Evolutionary conservation across 2,329 filamentous ascomycete genomes (phyloP).

Genomic region (Exserohilum rostratum): DNA sequence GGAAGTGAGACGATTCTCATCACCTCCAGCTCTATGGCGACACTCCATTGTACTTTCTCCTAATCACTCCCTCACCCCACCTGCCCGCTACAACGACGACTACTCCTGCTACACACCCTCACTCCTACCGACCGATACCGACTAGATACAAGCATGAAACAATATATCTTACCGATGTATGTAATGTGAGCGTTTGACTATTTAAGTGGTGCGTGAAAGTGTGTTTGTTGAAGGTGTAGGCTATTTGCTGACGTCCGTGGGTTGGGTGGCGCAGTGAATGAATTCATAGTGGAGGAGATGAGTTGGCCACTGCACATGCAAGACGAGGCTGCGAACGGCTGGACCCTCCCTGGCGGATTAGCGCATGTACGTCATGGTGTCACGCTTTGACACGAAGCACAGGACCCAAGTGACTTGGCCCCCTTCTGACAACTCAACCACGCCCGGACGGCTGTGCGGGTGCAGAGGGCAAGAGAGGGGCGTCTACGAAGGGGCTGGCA

Average conservation of each 20-base stretch:
- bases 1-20: constrained; percentile 21
- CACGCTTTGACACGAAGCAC: constrained; percentile 11
- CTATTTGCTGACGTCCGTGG: no score
- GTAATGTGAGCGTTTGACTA: not conserved
- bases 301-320: constrained; percentile 2
- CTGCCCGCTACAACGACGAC: constrained; percentile 3
- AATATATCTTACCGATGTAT: constrained; percentile 15
- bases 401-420: constrained; percentile 2
- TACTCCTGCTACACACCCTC: constrained; percentile 11
- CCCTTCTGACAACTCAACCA: not conserved
- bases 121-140: constrained; percentile 13
- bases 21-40: constrained; percentile 13
- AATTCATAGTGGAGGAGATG: not conserved
- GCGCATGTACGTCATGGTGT: constrained; percentile 15
- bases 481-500: no score
- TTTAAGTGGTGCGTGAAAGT: no score
- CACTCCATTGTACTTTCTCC: constrained; percentile 16
- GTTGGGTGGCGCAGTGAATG: not conserved
- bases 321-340: constrained; percentile 13
- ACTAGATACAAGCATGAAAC: constrained; percentile 15
- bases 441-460: not conserved
- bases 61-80: constrained; percentile 25
- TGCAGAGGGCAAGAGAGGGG: not conserved
- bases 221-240: no score
- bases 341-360: constrained; percentile 7